Percentiles rank a stretch among this genome's conserved stretches.
Conservation (phyloP, 345 rosid species). For the Eucalyptus sp. region DNA sequence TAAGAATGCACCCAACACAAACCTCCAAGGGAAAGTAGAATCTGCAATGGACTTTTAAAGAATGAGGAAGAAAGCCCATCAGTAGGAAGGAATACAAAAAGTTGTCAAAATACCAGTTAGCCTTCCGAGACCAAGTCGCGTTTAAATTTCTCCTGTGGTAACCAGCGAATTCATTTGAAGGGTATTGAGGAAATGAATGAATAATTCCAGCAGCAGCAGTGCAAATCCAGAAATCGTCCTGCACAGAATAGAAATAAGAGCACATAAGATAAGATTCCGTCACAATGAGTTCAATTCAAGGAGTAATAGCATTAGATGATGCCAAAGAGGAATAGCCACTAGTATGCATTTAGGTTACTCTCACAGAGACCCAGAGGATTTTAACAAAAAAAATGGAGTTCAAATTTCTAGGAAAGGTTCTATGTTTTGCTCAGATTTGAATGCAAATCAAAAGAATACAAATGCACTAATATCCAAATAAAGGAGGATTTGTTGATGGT, state of each 20-base stretch:
- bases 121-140: neutral
- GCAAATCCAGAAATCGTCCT: neutral
- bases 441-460: neutral
- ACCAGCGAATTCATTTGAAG: neutral
- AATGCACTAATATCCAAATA: neutral
- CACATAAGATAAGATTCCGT: neutral
- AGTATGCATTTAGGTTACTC: neutral
- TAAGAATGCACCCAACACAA: slow-evolving; percentile 1
- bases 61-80: neutral
- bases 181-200: neutral
- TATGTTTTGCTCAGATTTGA: neutral
- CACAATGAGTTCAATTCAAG: neutral
- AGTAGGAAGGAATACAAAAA: neutral
- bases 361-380: neutral
- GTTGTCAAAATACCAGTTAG: neutral
- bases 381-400: neutral
- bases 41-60: neutral
- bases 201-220: neutral
- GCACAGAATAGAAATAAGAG: neutral
- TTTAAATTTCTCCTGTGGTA: neutral
- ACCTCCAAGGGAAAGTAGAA: neutral
- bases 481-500: neutral
- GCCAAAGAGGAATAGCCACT: neutral
- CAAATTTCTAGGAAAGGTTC: neutral
- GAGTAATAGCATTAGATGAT: neutral